Conservation (phyloP, 345 rosid genomes). For the Moringa oleifera region DNA sequence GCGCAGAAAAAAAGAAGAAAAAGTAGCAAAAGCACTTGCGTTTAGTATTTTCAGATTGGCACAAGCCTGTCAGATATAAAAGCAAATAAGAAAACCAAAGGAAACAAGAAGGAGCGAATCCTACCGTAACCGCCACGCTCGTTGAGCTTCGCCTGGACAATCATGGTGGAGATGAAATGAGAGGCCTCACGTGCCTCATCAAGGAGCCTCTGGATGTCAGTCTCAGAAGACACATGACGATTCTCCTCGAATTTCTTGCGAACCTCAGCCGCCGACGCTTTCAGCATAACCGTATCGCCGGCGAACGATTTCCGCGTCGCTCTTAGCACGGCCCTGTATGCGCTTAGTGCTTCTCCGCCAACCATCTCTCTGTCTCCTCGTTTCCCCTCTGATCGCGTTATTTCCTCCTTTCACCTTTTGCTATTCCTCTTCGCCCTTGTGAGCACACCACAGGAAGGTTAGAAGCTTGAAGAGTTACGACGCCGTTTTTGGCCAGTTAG, state of each 20-base stretch:
- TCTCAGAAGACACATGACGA: constrained; percentile 52
- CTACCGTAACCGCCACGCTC: constrained; percentile 84
- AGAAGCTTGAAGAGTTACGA: too few relatives aligned
- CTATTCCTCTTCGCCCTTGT: too few relatives aligned
- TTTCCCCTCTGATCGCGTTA: neutral
- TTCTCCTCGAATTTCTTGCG: constrained; percentile 80
- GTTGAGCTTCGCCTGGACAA: constrained; percentile 88
- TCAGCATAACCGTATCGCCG: constrained; percentile 69
- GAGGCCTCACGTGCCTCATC: constrained; percentile 88
- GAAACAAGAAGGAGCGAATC: neutral
- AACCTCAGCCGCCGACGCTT: constrained; percentile 63
- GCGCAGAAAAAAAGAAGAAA: too few relatives aligned
- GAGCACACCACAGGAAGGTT: too few relatives aligned
- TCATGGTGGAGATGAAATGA: constrained; percentile 75
- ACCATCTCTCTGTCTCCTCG: constrained; percentile 30
- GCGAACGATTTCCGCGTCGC: constrained; percentile 73
- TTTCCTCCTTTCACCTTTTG: too few relatives aligned
- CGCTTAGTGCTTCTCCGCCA: constrained; percentile 48
- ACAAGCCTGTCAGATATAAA: too few relatives aligned
- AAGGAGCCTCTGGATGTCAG: constrained; percentile 63
- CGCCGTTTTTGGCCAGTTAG: too few relatives aligned
- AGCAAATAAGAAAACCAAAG: neutral
- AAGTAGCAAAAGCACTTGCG: too few relatives aligned
- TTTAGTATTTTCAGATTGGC: too few relatives aligned
- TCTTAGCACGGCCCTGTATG: constrained; percentile 63